phyloP scores from a whole-genome alignment of 2,329 filamentous ascomycete species.

The Helicocarpus griseus region DNA sequence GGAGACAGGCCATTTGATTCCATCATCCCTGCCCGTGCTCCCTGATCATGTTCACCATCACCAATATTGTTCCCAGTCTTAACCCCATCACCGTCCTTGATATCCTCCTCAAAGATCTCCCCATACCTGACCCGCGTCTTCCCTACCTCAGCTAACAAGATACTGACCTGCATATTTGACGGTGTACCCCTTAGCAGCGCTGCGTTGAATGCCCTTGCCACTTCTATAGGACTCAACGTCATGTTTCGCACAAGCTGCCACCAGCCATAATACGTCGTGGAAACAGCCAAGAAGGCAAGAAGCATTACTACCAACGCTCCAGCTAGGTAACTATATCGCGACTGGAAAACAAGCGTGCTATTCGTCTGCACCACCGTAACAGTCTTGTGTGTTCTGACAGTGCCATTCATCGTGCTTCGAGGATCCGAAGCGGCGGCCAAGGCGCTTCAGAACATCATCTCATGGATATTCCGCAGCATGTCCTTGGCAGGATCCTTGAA shows the following conservation, averaged over 20 bases:
- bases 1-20: too few species aligned
- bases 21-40: background rate
- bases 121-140: background rate
- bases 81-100: background rate
- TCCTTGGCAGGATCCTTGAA: background rate
- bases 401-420: background rate
- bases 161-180: background rate
- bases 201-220: conserved; percentile 19
- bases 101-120: background rate
- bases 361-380: background rate
- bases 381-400: background rate
- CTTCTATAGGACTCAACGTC: conserved; percentile 19
- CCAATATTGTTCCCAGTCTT: background rate
- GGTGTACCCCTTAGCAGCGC: conserved; percentile 3
- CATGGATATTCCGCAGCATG: background rate
- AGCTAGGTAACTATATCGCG: background rate
- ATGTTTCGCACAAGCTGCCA: conserved; percentile 17
- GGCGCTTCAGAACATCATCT: conserved; percentile 1
- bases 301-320: background rate
- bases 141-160: background rate
- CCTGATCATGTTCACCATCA: background rate
- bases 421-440: background rate
- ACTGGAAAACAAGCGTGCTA: background rate
- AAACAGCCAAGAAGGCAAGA: background rate
- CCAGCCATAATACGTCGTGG: conserved; percentile 13